Percentiles rank a stretch among this genome's conserved stretches.
phyloP scores from a whole-genome alignment of 176 grass and related monocot genomes.

The Triticum timopheevii region DNA sequence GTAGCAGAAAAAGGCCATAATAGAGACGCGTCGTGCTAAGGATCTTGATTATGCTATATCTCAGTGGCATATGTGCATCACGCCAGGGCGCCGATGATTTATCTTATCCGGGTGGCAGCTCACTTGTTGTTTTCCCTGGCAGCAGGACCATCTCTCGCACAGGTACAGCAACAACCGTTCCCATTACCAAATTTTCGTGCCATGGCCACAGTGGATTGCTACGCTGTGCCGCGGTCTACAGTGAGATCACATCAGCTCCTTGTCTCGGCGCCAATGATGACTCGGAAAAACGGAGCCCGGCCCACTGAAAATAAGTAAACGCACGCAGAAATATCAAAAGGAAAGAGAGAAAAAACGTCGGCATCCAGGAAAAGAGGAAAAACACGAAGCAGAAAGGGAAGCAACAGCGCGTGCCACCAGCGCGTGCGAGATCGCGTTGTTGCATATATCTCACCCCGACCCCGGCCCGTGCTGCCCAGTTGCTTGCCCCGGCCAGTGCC shows the following conservation, averaged over 20 bases:
- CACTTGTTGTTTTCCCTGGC: constrained; percentile 31
- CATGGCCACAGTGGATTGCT: neutral
- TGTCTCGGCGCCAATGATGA: constrained; percentile 21
- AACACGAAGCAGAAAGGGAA: no score
- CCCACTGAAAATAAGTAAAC: neutral
- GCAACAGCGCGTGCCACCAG: no score
- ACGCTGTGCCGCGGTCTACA: neutral
- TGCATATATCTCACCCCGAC: no score
- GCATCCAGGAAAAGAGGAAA: no score
- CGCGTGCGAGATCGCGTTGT: no score
- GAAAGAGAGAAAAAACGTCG: no score
- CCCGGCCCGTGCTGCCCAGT: no score
- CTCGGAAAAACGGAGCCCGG: neutral
- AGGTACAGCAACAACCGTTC: neutral
- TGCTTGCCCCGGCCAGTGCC: no score
- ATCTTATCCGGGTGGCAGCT: neutral
- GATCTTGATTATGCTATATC: neutral
- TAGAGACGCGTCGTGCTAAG: no score
- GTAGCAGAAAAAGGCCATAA: neutral
- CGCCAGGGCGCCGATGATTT: neutral
- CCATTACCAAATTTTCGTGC: neutral
- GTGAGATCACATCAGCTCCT: neutral
- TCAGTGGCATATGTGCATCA: neutral
- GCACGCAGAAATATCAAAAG: neutral
- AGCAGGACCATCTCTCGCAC: constrained; percentile 35